Percentiles rank a stretch among this genome's conserved stretches.
Evolutionary conservation across 768 basidiomycete genomes (phyloP).

Genomic region (Phanerodontia chrysosporium): DNA sequence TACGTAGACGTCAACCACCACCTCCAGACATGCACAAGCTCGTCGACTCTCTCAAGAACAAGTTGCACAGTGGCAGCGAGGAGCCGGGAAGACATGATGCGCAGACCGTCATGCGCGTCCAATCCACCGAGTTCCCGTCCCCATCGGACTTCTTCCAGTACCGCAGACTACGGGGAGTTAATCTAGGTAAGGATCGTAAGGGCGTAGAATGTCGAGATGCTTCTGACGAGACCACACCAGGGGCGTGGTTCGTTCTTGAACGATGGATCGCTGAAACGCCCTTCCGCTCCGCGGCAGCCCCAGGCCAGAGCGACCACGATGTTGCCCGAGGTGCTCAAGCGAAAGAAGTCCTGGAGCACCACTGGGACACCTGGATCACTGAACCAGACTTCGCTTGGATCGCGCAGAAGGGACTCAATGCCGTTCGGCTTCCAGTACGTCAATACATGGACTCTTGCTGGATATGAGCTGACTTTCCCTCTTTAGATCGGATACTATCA

Average conservation of each 20-base stretch:
- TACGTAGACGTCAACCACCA: neutral
- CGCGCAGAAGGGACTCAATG: constrained; percentile 48
- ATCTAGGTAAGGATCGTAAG: constrained; percentile 52
- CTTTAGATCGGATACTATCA: constrained; percentile 74
- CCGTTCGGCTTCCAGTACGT: constrained; percentile 58
- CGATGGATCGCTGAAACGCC: constrained; percentile 66
- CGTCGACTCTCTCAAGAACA: constrained; percentile 8
- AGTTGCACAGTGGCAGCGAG: neutral
- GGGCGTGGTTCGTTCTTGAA: constrained; percentile 78
- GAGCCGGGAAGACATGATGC: neutral
- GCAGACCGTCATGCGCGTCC: neutral
- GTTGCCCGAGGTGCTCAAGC: constrained; percentile 52
- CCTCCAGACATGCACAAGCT: constrained; percentile 13
- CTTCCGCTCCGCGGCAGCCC: constrained; percentile 46
- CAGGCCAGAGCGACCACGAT: constrained; percentile 66
- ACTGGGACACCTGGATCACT: constrained; percentile 54
- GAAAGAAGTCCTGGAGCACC: constrained; percentile 38
- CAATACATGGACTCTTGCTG: neutral
- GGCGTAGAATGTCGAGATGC: neutral
- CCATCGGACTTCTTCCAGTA: constrained; percentile 43
- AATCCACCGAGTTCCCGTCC: constrained; percentile 14
- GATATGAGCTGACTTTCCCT: neutral
- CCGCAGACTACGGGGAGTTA: constrained; percentile 77
- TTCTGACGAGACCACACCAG: constrained; percentile 29
- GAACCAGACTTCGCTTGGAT: constrained; percentile 55